Percentiles rank a stretch among this genome's conserved stretches.
phyloP scores from a whole-genome alignment of 768 basidiomycete species.

The Lentinus brumalis region DNA sequence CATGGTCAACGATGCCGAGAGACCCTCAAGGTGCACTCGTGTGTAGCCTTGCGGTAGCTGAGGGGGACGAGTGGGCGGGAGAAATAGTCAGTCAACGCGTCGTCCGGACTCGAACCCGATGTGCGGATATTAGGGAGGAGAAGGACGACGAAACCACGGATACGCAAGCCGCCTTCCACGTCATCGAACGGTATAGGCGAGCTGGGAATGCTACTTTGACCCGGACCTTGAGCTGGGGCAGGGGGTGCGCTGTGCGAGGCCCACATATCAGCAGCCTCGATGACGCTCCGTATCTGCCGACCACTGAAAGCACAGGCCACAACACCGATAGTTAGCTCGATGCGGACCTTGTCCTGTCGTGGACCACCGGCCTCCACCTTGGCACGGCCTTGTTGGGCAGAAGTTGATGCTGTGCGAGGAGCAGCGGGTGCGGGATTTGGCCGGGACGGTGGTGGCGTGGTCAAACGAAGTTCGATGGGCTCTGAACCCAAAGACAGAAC shows the following conservation, averaged over 20 bases:
- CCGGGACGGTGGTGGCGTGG: constrained; percentile 43
- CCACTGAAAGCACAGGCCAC: constrained; percentile 59
- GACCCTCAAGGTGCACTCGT: constrained; percentile 39
- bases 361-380: not conserved
- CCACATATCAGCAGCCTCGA: constrained; percentile 35
- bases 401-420: not conserved
- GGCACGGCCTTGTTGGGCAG: not conserved
- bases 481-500: constrained; percentile 65
- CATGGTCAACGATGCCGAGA: constrained; percentile 27
- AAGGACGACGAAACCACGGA: constrained; percentile 52
- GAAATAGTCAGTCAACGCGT: constrained; percentile 47
- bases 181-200: constrained; percentile 24
- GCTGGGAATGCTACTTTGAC: not conserved
- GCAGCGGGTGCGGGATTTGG: not conserved
- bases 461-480: constrained; percentile 58
- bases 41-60: constrained; percentile 49
- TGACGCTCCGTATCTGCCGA: constrained; percentile 54
- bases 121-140: constrained; percentile 39
- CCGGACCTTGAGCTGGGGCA: not conserved
- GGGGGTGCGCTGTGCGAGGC: constrained; percentile 17
- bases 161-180: constrained; percentile 35
- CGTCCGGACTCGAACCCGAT: constrained; percentile 16
- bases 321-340: constrained; percentile 49
- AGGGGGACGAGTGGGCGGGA: constrained; percentile 62
- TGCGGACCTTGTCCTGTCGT: constrained; percentile 10